phyloP scores from a whole-genome alignment of 345 rosid species.

The Salix dunnii region DNA sequence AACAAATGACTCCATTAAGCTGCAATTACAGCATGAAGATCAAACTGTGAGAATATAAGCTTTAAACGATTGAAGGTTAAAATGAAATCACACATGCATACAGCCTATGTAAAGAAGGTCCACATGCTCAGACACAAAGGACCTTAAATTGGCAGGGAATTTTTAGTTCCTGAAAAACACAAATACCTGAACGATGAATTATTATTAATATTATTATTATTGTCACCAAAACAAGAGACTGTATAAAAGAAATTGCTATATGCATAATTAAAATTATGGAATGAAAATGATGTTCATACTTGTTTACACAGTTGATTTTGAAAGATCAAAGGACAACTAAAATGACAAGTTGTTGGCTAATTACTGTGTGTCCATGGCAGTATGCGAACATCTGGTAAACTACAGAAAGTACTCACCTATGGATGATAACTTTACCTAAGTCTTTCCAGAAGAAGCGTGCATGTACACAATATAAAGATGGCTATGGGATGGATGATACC shows the following conservation, averaged over 20 bases:
- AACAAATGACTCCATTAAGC: slow-evolving; percentile 73
- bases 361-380: too few relatives aligned
- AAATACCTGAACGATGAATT: neutral
- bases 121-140: neutral
- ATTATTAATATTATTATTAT: too few relatives aligned
- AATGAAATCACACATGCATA: neutral
- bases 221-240: neutral
- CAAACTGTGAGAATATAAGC: slow-evolving; percentile 36
- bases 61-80: slow-evolving; percentile 15
- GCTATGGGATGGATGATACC: too few relatives aligned
- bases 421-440: too few relatives aligned
- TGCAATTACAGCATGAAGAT: slow-evolving; percentile 37
- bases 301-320: too few relatives aligned
- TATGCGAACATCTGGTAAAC: too few relatives aligned
- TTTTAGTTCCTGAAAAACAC: neutral
- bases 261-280: neutral
- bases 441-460: too few relatives aligned
- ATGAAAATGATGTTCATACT: too few relatives aligned
- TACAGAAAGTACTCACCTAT: too few relatives aligned
- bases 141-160: neutral
- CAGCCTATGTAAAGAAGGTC: neutral
- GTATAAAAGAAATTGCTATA: neutral
- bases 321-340: too few relatives aligned
- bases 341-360: too few relatives aligned
- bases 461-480: too few relatives aligned